These are phyloP conservation scores for Trametes cubensis DNA, from an alignment of 768 basidiomycete genomes.

Conservation along the genomic window DNA sequence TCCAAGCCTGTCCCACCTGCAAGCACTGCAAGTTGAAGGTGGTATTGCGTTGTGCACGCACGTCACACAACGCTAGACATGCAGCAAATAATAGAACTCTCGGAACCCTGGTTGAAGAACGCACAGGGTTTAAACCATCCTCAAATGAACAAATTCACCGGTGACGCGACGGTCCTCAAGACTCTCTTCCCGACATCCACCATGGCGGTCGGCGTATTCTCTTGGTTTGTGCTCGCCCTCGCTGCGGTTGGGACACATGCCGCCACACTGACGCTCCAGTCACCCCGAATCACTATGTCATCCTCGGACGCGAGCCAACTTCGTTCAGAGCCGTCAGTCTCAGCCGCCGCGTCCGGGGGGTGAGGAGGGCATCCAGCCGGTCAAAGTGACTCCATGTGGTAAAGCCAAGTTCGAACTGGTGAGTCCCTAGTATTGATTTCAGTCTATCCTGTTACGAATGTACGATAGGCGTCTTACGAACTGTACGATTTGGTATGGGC, in stretches of 20 bases:
- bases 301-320: constrained; percentile 58
- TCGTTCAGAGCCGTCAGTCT: constrained; percentile 66
- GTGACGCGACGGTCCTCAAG: constrained; percentile 4
- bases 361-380: constrained; percentile 85
- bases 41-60: too few species aligned
- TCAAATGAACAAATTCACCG: too few species aligned
- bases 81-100: too few species aligned
- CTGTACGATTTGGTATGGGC: too few species aligned
- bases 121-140: too few species aligned
- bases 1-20: too few species aligned
- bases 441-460: too few species aligned
- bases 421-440: constrained; percentile 24
- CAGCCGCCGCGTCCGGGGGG: constrained; percentile 34
- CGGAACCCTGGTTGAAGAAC: too few species aligned
- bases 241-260: constrained; percentile 52
- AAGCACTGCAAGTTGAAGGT: too few species aligned
- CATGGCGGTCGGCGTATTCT: constrained; percentile 20
- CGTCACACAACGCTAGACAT: too few species aligned
- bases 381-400: constrained; percentile 73
- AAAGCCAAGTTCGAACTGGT: constrained; percentile 91
- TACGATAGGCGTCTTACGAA: too few species aligned
- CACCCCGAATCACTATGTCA: constrained; percentile 62
- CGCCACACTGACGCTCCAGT: constrained; percentile 58
- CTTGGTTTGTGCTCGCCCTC: constrained; percentile 32
- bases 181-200: constrained; percentile 23